These are phyloP conservation scores for Crithidia brevicula DNA, from an alignment of 208 protist species.

Conservation along the genomic window DNA sequence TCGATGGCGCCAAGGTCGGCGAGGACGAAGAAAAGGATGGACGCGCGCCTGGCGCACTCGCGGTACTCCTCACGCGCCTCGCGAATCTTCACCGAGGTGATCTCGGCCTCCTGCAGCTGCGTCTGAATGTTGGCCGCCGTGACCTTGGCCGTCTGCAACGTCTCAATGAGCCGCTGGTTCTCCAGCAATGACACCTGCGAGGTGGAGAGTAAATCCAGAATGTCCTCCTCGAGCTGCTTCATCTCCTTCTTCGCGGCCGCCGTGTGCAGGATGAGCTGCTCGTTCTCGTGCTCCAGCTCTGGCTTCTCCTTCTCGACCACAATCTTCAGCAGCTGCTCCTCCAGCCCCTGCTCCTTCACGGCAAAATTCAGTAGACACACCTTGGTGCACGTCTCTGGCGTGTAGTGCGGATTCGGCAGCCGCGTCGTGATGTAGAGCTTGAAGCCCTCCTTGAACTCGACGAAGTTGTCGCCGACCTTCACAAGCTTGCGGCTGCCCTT, in stretches of 20 bases:
- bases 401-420: constrained; percentile 97
- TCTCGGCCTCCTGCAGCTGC: constrained; percentile 92
- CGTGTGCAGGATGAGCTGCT: constrained; percentile 95
- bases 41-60: constrained; percentile 94
- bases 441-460: constrained; percentile 98
- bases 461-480: constrained; percentile 97
- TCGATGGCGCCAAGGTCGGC: constrained; percentile 97
- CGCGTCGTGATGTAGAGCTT: constrained; percentile 98
- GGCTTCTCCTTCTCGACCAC: constrained; percentile 97
- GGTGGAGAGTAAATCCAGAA: constrained; percentile 94
- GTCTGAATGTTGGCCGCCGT: constrained; percentile 96
- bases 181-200: constrained; percentile 96
- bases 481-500: constrained; percentile 92
- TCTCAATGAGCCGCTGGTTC: constrained; percentile 97
- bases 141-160: constrained; percentile 97
- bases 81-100: constrained; percentile 97
- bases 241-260: constrained; percentile 94
- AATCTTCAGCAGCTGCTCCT: constrained; percentile 98
- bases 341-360: constrained; percentile 97
- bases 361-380: constrained; percentile 98
- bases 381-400: constrained; percentile 98
- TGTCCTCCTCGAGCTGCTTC: constrained; percentile 98
- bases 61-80: constrained; percentile 97
- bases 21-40: constrained; percentile 98
- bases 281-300: constrained; percentile 98